Base-by-base conservation (phyloP, 441 rosid species). In the Dalechampia spathulata region DNA sequence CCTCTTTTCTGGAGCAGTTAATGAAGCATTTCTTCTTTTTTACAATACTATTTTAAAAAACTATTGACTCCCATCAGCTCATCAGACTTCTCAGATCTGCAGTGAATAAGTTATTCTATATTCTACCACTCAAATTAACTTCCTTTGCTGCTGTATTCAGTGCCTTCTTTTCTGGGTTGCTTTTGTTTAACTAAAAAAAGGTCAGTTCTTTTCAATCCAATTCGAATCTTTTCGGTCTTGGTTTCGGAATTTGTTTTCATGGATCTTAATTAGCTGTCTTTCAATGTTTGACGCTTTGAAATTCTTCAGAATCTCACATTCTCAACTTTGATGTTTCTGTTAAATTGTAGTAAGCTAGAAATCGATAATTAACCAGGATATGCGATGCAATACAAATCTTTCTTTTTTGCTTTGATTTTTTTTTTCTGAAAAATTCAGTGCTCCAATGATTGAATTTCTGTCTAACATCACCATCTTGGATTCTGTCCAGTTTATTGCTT, bases 71-170 rank as follows among this genome's bases (percentile, higher is more conserved):
- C 68, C 46, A 32, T 54, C 69, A 64, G 32, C 56, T 58, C 54
- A 63, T 36, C 27, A 53, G 70, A 65, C 40, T 72, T 65, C 67
- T 67, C 70, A 78, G 91, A 80, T 83, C 85, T 75, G 66, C 69
- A 67, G 84, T 59, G 63, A 57, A 71, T 22, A 49, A 59, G 49
- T 39, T 30, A 51, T 28, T 44, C 58, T 65, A 61, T 59, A 11
- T 55, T 71, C 46, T 57, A 43, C 38, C 4, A 23, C 34, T 12
- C 1, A 7, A 51, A 32, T 57, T 44, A 46, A 37, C 59, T 47
- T 37, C 47, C 46, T 40, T 51, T 69, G 58, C 58, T 62, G 62
- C 61, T 65, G 63, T 39, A 60, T 62, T 25, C 27, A 19, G 40
- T 30, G 52, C 67, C 37, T 52, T 75, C 49, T 47, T 66, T 66